Percentiles rank a stretch among this genome's conserved stretches.
phyloP scores from a whole-genome alignment of 331 rosid species.

The Arachis monticola region DNA sequence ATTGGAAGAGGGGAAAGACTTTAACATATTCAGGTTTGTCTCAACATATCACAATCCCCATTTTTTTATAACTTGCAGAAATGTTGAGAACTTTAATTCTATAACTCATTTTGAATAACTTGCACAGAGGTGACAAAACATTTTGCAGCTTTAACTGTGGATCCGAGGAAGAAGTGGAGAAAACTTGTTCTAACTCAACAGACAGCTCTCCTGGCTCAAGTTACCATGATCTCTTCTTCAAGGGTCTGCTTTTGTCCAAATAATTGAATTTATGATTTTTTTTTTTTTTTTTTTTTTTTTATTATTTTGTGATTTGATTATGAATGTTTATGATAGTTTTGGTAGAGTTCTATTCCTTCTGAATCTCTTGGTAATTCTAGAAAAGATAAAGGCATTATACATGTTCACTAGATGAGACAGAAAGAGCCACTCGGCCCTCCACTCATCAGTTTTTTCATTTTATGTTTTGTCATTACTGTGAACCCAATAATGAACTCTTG shows the following conservation, averaged over 20 bases:
- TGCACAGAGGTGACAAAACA: slow-evolving; percentile 63
- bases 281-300: too few relatives aligned
- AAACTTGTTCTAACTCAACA: slow-evolving; percentile 38
- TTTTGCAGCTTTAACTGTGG: slow-evolving; percentile 64
- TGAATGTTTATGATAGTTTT: too few relatives aligned
- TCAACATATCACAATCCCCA: slow-evolving; percentile 13
- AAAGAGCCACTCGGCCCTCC: slow-evolving; percentile 70
- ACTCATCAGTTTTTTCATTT: slow-evolving; percentile 42
- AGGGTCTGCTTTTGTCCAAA: slow-evolving; percentile 51
- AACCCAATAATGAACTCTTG: slow-evolving; percentile 35
- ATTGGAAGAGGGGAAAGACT: slow-evolving; percentile 54
- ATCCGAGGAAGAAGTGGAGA: slow-evolving; percentile 53
- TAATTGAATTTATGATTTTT: slow-evolving; percentile 47
- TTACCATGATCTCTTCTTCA: slow-evolving; percentile 62
- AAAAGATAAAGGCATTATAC: slow-evolving; percentile 31
- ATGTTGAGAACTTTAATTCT: too few relatives aligned
- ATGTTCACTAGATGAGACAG: slow-evolving; percentile 54
- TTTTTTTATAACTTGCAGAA: too few relatives aligned
- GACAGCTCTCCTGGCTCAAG: slow-evolving; percentile 64
- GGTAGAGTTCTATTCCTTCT: slow-evolving; percentile 19
- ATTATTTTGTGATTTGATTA: too few relatives aligned
- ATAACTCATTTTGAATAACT: slow-evolving; percentile 25
- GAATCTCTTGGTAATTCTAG: slow-evolving; percentile 6
- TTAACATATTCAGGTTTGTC: slow-evolving; percentile 59
- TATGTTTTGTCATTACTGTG: slow-evolving; percentile 16